These are phyloP conservation scores for Wickerhamomyces chaumierensis DNA, from an alignment of 805 yeast genomes.

Conservation along the genomic window DNA sequence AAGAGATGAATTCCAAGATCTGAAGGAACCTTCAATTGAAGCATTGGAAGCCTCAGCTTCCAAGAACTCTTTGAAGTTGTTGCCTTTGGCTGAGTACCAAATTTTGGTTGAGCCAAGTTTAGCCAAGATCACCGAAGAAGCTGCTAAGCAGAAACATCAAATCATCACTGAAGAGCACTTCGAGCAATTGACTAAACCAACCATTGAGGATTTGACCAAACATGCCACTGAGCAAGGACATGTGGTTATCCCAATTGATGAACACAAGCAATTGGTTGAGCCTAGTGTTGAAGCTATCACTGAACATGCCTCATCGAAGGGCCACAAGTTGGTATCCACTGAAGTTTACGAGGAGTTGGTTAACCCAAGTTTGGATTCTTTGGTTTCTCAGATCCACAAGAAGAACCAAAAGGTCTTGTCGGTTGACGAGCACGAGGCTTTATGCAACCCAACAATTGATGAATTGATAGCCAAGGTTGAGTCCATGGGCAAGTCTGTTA, in stretches of 20 bases:
- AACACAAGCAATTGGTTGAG: not conserved
- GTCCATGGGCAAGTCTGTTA: no score
- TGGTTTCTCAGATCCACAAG: no score
- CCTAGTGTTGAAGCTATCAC: not conserved
- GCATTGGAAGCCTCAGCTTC: conserved; percentile 9
- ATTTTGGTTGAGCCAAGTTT: no score
- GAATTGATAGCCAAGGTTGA: no score
- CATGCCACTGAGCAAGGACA: not conserved
- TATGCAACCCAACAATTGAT: no score
- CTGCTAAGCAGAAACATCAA: not conserved
- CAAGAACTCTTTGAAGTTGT: not conserved
- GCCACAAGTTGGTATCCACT: not conserved
- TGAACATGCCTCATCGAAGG: not conserved
- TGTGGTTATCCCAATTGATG: not conserved
- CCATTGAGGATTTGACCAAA: not conserved
- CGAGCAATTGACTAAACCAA: not conserved
- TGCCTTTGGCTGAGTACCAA: no score
- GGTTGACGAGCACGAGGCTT: no score
- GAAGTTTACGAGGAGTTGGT: not conserved
- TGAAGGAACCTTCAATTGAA: conserved; percentile 2
- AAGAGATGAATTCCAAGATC: no score
- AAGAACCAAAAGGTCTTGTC: no score
- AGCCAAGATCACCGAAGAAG: not conserved
- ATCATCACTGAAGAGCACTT: not conserved
- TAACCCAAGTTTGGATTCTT: no score